These are phyloP conservation scores for Heliosperma pusillum DNA, from an alignment of 148 eudicot genomes.

Conservation along the genomic window DNA sequence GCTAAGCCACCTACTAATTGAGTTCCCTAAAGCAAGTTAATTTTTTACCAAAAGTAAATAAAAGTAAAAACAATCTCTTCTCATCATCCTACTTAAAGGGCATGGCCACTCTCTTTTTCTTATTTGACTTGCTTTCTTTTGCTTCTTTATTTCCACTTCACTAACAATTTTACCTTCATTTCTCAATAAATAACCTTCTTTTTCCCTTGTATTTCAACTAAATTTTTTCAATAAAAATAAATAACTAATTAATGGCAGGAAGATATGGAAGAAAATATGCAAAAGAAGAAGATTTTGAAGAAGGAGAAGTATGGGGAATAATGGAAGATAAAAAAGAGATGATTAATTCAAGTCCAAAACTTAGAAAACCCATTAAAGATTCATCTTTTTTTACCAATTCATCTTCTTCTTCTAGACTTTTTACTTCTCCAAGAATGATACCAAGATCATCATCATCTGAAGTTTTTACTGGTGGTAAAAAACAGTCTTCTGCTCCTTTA, in stretches of 20 bases:
- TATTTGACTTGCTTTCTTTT: constrained; percentile 18
- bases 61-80: neutral
- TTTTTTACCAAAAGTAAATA: too few relatives aligned
- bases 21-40: too few relatives aligned
- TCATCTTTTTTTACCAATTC: constrained; percentile 21
- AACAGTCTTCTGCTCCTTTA: constrained; percentile 59
- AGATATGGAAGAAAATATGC: constrained; percentile 31
- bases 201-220: neutral
- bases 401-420: constrained; percentile 12
- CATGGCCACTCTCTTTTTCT: constrained; percentile 10
- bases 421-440: constrained; percentile 42
- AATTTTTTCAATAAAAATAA: neutral
- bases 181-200: neutral
- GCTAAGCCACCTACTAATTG: neutral
- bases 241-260: constrained; percentile 29
- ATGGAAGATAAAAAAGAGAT: constrained; percentile 27
- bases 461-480: constrained; percentile 12
- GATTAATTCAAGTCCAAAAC: constrained; percentile 15
- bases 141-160: constrained; percentile 4
- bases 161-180: constrained; percentile 4
- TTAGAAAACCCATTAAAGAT: constrained; percentile 19
- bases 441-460: constrained; percentile 40
- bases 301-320: constrained; percentile 59
- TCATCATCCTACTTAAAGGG: constrained; percentile 25
- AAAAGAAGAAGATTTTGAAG: constrained; percentile 58